Percentiles rank a stretch among this genome's conserved stretches.
phyloP scores from a whole-genome alignment of 495 filamentous ascomycete species.

The Penicillium psychrofluorescens region DNA sequence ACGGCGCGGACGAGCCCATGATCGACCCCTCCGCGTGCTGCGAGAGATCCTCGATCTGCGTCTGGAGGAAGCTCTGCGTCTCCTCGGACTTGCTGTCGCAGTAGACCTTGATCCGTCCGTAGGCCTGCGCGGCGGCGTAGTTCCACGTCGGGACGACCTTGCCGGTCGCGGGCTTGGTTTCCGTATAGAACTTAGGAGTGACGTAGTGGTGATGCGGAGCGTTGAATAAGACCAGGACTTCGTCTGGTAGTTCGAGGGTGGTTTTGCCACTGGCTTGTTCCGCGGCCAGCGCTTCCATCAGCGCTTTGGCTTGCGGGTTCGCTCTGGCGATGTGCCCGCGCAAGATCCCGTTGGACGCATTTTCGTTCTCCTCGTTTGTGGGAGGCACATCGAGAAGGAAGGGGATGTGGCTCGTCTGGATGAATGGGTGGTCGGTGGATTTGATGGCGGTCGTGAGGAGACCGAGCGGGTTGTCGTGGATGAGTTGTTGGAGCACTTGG shows the following conservation, averaged over 20 bases:
- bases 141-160: constrained; percentile 57
- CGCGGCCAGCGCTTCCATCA: constrained; percentile 28
- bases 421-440: constrained; percentile 32
- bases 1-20: constrained; percentile 34
- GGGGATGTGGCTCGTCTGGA: constrained; percentile 51
- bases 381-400: constrained; percentile 42
- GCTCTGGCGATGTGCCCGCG: constrained; percentile 49
- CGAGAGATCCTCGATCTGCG: constrained; percentile 33
- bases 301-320: constrained; percentile 48
- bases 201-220: constrained; percentile 42
- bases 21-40: constrained; percentile 26
- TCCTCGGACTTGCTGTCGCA: constrained; percentile 26
- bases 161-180: constrained; percentile 46
- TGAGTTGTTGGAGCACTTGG: constrained; percentile 34
- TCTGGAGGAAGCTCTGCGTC: constrained; percentile 27
- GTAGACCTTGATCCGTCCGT: constrained; percentile 39
- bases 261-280: not conserved
- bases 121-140: constrained; percentile 46
- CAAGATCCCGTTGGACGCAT: constrained; percentile 25
- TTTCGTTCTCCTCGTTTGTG: constrained; percentile 11
- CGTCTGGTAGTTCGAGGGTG: constrained; percentile 7
- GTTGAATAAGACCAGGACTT: constrained; percentile 44
- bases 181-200: constrained; percentile 49
- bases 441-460: constrained; percentile 46
- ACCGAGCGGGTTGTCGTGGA: constrained; percentile 47